Evolutionary conservation across 2,329 filamentous ascomycete genomes (phyloP).

Genomic region (Cytospora piceicola): DNA sequence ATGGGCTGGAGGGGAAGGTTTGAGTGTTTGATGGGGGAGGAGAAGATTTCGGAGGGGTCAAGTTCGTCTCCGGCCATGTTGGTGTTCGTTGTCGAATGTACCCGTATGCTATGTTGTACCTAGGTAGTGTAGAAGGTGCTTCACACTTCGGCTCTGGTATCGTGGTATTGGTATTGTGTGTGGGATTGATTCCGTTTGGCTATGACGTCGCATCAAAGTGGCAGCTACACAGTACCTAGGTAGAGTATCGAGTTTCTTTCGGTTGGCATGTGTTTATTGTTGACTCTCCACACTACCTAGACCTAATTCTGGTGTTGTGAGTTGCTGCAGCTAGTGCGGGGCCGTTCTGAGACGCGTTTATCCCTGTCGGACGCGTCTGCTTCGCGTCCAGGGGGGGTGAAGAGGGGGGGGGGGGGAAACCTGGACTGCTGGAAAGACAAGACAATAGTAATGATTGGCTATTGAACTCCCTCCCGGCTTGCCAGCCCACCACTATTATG

Average conservation of each 20-base stretch:
- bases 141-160: background rate
- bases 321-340: background rate
- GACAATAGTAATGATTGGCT: background rate
- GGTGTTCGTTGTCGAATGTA: background rate
- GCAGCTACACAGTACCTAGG: too few relatives aligned
- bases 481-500: background rate
- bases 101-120: background rate
- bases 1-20: constrained; percentile 38
- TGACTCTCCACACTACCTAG: constrained; percentile 1
- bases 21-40: constrained; percentile 36
- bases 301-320: background rate
- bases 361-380: background rate
- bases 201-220: constrained; percentile 24
- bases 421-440: background rate
- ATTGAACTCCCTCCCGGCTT: background rate
- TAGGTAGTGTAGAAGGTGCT: background rate
- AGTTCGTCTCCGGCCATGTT: constrained; percentile 49
- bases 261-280: constrained; percentile 5
- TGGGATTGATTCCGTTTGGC: constrained; percentile 11
- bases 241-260: background rate
- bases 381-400: background rate
- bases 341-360: background rate
- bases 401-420: too few relatives aligned
- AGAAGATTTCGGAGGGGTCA: constrained; percentile 52
- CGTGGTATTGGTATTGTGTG: background rate